These are phyloP conservation scores for Tuber borchii DNA, from an alignment of 495 filamentous ascomycete genomes.

Conservation along the genomic window DNA sequence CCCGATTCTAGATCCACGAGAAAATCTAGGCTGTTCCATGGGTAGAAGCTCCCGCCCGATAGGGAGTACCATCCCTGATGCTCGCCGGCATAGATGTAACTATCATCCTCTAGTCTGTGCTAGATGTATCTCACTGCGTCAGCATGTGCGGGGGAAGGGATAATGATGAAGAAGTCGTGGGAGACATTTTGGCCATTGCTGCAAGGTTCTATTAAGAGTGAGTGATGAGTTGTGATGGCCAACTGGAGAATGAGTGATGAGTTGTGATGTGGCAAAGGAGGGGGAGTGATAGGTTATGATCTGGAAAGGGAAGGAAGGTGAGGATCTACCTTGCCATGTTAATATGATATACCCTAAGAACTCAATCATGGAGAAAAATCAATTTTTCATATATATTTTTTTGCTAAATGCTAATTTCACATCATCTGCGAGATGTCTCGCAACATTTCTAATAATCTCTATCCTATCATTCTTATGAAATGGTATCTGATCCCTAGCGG, in stretches of 20 bases:
- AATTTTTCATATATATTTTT: too few relatives aligned
- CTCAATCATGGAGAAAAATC: neutral
- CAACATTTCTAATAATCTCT: constrained; percentile 78
- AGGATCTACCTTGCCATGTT: too few relatives aligned
- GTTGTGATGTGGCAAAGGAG: too few relatives aligned
- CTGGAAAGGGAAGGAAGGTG: neutral
- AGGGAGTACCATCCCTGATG: constrained; percentile 97
- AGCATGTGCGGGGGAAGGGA: constrained; percentile 72
- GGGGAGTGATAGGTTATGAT: too few relatives aligned
- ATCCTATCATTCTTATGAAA: constrained; percentile 96
- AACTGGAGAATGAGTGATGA: too few relatives aligned
- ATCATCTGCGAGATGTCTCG: constrained; percentile 81
- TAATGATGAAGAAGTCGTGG: constrained; percentile 82
- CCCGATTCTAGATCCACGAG: constrained; percentile 68
- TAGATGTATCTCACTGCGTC: constrained; percentile 89
- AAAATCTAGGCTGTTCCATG: constrained; percentile 63
- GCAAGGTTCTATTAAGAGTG: constrained; percentile 54
- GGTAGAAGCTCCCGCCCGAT: constrained; percentile 93
- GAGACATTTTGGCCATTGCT: constrained; percentile 55
- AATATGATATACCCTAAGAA: neutral
- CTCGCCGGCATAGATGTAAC: constrained; percentile 74
- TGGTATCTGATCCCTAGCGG: constrained; percentile 43
- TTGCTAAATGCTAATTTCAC: constrained; percentile 53
- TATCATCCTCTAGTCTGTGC: constrained; percentile 65
- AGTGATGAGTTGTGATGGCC: too few relatives aligned